Evolutionary conservation across 2,329 filamentous ascomycete genomes (phyloP), one percentile per base, ranked within the genome.

Genomic region (Neofusicoccum laricinum): DNA sequence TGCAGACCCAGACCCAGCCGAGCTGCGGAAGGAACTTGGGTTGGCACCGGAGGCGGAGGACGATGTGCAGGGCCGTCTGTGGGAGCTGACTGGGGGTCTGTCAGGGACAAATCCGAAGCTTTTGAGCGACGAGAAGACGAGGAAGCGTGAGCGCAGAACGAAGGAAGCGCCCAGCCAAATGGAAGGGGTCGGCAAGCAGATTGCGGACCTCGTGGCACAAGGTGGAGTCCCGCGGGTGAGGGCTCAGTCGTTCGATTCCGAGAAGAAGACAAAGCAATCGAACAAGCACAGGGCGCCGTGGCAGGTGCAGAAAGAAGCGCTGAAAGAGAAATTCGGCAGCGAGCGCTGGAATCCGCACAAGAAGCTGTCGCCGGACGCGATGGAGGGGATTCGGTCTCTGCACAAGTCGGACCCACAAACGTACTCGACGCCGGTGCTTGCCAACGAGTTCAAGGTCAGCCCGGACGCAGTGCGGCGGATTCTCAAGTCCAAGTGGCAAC

Each of bases 391-490:
- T 69, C 88, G 93, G 46, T 89, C 91, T 19, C 82, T 99, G 38
- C 87, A 97, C 75, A 80, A 84, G 30, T 88, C 92, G 69, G 89
- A 92, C 67, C 92, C 94, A 0, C 84, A 90, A 2, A 83, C 85
- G 64, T 97, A 93, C 79, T 90, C 89, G 3, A 96, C 90, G 0
- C 77, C 84, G 15, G 84, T 87, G 38, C 86, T 98, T 14, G 87
- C 94, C 0, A 73, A 87, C 1, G 87, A 92, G 69, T 99, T 98
- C 77, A 84, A 93, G 75, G 83, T 97, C n/a, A 93, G 92, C 0
- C 83, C 91, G 2, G 95, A 99, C 75, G 91, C 88, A 0, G 91
- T 98, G 65, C 88, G 93, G 11, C 86, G 95, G 40, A 96, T 99
- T 61, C 80, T 99, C 67, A 92, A 86, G 79, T 87, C 86, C 75